These are phyloP conservation scores for Thelephora terrestris DNA, from an alignment of 1,284 basidiomycete genomes.

Conservation along the genomic window DNA sequence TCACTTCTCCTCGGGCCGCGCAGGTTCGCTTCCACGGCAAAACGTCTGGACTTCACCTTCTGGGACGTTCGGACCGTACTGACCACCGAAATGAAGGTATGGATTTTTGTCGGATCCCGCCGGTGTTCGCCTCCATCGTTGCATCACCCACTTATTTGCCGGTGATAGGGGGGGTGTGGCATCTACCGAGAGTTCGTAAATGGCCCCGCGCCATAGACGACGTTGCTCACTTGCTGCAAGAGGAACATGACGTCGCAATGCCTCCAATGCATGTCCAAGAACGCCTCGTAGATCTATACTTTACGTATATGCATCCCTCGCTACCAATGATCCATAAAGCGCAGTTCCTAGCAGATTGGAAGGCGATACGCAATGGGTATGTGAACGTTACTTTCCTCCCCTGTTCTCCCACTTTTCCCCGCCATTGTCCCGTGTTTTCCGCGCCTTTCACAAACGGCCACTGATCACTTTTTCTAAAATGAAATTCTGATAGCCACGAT, in stretches of 20 bases:
- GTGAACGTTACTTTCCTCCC: background rate
- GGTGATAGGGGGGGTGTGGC: constrained; percentile 26
- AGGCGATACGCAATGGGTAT: background rate
- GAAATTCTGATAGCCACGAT: too few relatives aligned
- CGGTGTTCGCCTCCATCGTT: constrained; percentile 2
- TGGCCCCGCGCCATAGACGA: constrained; percentile 44
- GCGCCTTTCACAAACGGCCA: constrained; percentile 16
- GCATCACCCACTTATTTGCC: background rate
- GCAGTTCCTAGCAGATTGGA: constrained; percentile 58
- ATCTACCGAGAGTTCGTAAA: constrained; percentile 64
- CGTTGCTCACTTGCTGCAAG: constrained; percentile 24
- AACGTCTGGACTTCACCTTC: constrained; percentile 66
- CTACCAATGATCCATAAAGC: constrained; percentile 68
- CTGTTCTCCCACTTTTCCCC: background rate
- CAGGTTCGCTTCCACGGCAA: constrained; percentile 71
- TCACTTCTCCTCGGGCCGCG: background rate
- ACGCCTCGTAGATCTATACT: constrained; percentile 64
- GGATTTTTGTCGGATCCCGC: constrained; percentile 1
- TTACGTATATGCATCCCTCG: constrained; percentile 71
- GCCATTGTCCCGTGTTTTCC: background rate
- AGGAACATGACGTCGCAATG: constrained; percentile 38
- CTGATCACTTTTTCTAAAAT: too few relatives aligned
- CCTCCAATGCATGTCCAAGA: constrained; percentile 54
- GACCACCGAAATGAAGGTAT: constrained; percentile 34
- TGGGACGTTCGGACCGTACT: constrained; percentile 54